Percentiles rank a stretch among this genome's conserved stretches.
phyloP scores from a whole-genome alignment of 768 basidiomycete species.

The Suillus sp. region DNA sequence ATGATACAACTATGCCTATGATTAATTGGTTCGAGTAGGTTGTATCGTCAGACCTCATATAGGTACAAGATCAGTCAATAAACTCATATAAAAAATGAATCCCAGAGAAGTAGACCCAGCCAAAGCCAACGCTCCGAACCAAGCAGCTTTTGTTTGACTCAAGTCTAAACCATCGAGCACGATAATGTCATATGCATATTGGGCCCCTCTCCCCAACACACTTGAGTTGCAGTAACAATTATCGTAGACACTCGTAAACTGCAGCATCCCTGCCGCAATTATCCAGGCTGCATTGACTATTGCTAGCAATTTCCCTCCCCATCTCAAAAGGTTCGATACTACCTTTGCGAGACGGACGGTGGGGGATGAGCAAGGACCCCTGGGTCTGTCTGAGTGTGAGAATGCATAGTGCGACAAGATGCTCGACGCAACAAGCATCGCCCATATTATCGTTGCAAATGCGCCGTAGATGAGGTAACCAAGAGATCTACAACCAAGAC shows the following conservation, averaged over 20 bases:
- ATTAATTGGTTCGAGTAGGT: too few relatives aligned
- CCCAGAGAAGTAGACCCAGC: constrained; percentile 1
- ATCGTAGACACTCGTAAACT: constrained; percentile 27
- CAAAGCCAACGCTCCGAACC: constrained; percentile 42
- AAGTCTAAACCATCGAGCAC: constrained; percentile 20
- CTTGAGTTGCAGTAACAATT: constrained; percentile 29
- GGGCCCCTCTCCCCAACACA: constrained; percentile 17
- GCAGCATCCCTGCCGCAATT: constrained; percentile 24
- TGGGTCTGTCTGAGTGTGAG: background rate
- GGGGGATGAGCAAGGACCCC: background rate
- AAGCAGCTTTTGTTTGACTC: constrained; percentile 30
- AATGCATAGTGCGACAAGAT: constrained; percentile 23
- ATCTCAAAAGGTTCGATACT: constrained; percentile 16
- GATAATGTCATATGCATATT: constrained; percentile 35
- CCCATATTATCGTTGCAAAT: constrained; percentile 34
- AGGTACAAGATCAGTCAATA: constrained; percentile 6
- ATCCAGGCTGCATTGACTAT: constrained; percentile 25
- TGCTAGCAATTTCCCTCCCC: constrained; percentile 24
- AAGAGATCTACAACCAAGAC: constrained; percentile 38
- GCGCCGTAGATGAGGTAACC: constrained; percentile 34
- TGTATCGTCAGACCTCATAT: background rate
- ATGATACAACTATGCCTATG: background rate
- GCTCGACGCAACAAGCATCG: constrained; percentile 34
- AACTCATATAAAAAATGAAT: constrained; percentile 3
- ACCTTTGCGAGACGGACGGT: constrained; percentile 5